These are phyloP conservation scores for Tieghemiomyces parasiticus DNA, from an alignment of 192 early-diverging fungal genomes.

Conservation along the genomic window DNA sequence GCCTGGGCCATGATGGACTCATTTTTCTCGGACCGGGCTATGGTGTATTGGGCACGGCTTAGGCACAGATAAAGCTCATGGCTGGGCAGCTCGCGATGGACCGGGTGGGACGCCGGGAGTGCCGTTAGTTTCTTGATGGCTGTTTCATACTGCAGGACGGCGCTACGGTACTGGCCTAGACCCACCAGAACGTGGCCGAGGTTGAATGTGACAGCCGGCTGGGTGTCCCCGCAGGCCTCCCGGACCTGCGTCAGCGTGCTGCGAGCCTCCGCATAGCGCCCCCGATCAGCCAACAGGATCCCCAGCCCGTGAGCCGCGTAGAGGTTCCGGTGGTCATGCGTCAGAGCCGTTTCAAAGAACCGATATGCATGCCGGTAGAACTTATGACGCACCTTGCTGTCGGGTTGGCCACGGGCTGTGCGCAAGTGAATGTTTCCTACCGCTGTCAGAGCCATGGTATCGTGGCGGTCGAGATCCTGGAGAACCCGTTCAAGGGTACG, in stretches of 20 bases:
- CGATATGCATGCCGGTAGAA: constrained; percentile 56
- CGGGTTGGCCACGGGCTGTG: constrained; percentile 32
- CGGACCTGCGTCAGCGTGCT: constrained; percentile 50
- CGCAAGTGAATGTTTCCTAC: constrained; percentile 69
- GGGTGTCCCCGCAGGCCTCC: constrained; percentile 29
- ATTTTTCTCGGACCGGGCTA: constrained; percentile 47
- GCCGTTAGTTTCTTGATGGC: constrained; percentile 33
- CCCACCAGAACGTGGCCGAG: constrained; percentile 64
- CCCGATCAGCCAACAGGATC: constrained; percentile 64
- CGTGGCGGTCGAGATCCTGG: constrained; percentile 57
- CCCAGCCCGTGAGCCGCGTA: constrained; percentile 78
- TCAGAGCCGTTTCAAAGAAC: constrained; percentile 64
- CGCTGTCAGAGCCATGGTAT: constrained; percentile 59
- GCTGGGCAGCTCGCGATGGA: constrained; percentile 13
- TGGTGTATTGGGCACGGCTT: constrained; percentile 29
- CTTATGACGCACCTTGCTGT: constrained; percentile 13
- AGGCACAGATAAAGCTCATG: constrained; percentile 24
- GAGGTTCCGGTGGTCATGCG: constrained; percentile 49
- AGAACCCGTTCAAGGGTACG: constrained; percentile 65
- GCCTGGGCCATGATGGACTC: constrained; percentile 39
- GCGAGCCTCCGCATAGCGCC: constrained; percentile 37
- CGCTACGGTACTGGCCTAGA: constrained; percentile 54
- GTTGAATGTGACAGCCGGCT: constrained; percentile 44
- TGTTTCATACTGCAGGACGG: constrained; percentile 51
- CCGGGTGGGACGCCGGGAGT: too few relatives aligned